Percentiles rank a stretch among this genome's conserved stretches.
Conservation (phyloP, 2,329 filamentous ascomycete species). For the Erysiphe pulchra region DNA sequence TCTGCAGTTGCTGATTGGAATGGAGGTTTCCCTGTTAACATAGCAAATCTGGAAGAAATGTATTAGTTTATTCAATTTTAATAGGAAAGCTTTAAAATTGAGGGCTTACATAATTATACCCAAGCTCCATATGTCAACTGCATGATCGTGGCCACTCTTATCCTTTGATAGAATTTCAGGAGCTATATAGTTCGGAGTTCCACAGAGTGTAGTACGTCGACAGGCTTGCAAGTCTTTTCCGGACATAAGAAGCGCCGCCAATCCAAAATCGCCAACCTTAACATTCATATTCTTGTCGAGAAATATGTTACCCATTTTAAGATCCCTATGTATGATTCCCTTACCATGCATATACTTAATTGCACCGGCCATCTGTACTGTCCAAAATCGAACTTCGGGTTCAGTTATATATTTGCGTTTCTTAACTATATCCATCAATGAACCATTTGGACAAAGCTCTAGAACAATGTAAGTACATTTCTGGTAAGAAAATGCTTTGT, state of each 20-base stretch:
- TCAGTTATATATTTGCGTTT: conserved; percentile 73
- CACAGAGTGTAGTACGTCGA: conserved; percentile 77
- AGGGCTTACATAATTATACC: conserved; percentile 69
- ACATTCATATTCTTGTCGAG: conserved; percentile 87
- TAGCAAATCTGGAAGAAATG: conserved; percentile 42
- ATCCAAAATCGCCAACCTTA: conserved; percentile 91
- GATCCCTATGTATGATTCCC: conserved; percentile 84
- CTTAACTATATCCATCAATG: conserved; percentile 93
- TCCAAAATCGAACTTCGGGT: conserved; percentile 80
- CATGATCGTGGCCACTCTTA: conserved; percentile 85
- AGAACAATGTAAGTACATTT: conserved; percentile 81
- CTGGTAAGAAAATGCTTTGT: conserved; percentile 76
- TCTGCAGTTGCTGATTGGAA: conserved; percentile 83
- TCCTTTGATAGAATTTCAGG: conserved; percentile 89
- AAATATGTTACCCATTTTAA: conserved; percentile 97
- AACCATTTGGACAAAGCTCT: conserved; percentile 85
- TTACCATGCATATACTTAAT: conserved; percentile 95
- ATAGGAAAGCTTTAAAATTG: conserved; percentile 2
- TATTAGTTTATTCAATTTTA: conserved; percentile 9
- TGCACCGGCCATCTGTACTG: conserved; percentile 82
- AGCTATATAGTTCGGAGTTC: conserved; percentile 94
- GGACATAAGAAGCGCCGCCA: conserved; percentile 75
- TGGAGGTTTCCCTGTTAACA: conserved; percentile 86
- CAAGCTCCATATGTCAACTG: conserved; percentile 95
- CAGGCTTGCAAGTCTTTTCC: conserved; percentile 65